Evolutionary conservation across 176 grass and related monocot species (phyloP), one percentile per base, ranked within the genome.

Genomic region (Oropetium thomaeum): DNA sequence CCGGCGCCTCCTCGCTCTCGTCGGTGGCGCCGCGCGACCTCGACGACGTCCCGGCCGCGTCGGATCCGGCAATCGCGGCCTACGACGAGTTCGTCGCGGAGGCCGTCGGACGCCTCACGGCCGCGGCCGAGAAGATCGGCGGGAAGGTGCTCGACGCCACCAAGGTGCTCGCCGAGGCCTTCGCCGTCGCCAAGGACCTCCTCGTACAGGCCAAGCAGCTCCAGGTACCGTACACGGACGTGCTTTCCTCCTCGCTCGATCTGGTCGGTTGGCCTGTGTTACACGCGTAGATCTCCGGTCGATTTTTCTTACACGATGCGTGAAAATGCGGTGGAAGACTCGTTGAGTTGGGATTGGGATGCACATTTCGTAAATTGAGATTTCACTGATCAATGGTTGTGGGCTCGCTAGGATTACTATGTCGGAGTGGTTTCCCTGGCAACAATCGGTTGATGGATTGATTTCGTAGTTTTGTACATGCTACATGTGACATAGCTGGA

Each of bases 71-170:
- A 49, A 90, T 94, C 86, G 61, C 74, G 22, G 95, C 95, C n/a
- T 92, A 94, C 73, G 95, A 94, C 64, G 95, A 98, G 62, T 71
- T 94, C 53, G 52, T 92, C 31, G 75, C 73, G 25, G 81, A 62
- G 3, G 74, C 83, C 43, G 69, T 98, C 32, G 79, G 63, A 1
- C 86, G 91, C 58, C 83, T 98, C 48, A 73, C 68, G 32, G 38
- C 42, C 26, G 87, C 91, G 32, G 95, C 91, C 0, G 86, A 87
- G 55, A 94, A 98, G 86, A 98, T 98, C 67, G 89, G 91, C n/a
- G 91, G 95, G 7, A 89, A 86, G 84, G 95, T 98, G 42, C 79
- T 94, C 5, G 89, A 98, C 29, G 78, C 57, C 39, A 92, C 91
- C 58, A 92, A 77, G 82, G 32, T 92, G 53, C 62, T 98, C 39